phyloP scores from a whole-genome alignment of 805 yeast genomes.

The Candida pseudofarinosa region DNA sequence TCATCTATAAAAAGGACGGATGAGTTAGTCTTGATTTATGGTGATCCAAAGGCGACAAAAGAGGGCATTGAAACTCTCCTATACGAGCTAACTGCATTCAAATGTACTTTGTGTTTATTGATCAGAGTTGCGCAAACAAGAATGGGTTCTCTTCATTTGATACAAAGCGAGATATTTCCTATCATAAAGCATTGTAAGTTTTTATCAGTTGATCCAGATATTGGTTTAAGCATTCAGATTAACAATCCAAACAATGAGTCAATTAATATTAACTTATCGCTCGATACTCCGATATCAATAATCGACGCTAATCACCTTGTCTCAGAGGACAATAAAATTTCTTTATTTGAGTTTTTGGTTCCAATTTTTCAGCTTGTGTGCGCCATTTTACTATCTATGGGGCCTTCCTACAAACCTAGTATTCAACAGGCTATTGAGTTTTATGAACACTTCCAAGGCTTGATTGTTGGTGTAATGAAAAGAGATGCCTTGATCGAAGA shows the following conservation, averaged over 20 bases:
- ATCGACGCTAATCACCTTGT: conserved; percentile 8
- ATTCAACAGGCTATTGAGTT: conserved; percentile 50
- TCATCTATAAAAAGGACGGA: conserved; percentile 69
- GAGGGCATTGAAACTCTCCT: conserved; percentile 47
- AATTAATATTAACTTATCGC: conserved; percentile 43
- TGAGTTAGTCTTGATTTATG: conserved; percentile 46
- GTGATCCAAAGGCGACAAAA: conserved; percentile 10
- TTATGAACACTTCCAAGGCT: conserved; percentile 46
- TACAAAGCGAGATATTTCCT: conserved; percentile 70
- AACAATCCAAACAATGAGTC: conserved; percentile 17
- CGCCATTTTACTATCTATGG: conserved; percentile 68
- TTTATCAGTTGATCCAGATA: conserved; percentile 69
- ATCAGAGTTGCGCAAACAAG: conserved; percentile 73
- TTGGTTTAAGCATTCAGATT: conserved; percentile 55
- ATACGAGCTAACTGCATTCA: conserved; percentile 75
- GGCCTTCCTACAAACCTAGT: conserved; percentile 65
- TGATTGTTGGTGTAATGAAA: conserved; percentile 61
- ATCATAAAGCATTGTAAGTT: conserved; percentile 54
- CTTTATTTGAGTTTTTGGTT: conserved; percentile 62
- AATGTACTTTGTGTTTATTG: conserved; percentile 64
- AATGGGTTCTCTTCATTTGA: conserved; percentile 69
- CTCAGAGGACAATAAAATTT: conserved; percentile 26
- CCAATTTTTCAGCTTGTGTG: conserved; percentile 72
- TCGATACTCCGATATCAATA: conserved; percentile 49
- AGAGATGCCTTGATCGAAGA: conserved; percentile 44